Evolutionary conservation across 345 rosid genomes (phyloP), one percentile per base, ranked within the genome.

Genomic region (Eucalyptus globulus): DNA sequence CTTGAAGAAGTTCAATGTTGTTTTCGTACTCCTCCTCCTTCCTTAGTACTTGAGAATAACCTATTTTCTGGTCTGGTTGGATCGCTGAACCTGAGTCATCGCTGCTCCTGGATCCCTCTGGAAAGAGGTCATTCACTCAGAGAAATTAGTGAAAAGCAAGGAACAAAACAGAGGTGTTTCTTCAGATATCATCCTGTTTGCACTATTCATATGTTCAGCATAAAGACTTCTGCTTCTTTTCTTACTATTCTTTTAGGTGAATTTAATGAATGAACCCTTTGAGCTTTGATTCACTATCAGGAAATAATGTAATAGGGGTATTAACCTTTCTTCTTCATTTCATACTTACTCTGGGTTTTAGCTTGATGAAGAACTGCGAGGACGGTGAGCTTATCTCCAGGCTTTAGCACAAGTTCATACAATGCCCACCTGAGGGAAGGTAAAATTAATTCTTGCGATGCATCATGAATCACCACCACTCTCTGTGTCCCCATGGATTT

Each of bases 31-130:
- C 93, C 89, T 93, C 90, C 81, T 26, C 76, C 94, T 91, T 94
- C 90, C 86, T 93, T 12, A 89, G 89, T 86, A 93, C 89, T 93
- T 91, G 94, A 88, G 93, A 95, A 40, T 86, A 60, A 65, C 91
- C 87, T 44, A 91, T 87, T 89, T 91, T 94, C 26, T 90, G 88
- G 89, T 93, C 94, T 7, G 93, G 80, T 67, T 93, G 91, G 14
- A 92, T 89, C 26, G 92, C 92, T 7, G 95, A 94, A 87, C 89
- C 91, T 1, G 93, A 60, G 62, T 92, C 93, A 92, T 93, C 87
- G 89, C 91, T 95, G 86, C 91, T 88, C 62, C 86, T 92, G 93
- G 90, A 93, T 56, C 96, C 97, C 96, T 90, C 97, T 95, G 91
- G 3, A 69, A 72, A 16, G 80, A 34, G 26, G 24, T 69, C 8